Base-by-base conservation (phyloP, 2,329 filamentous ascomycete genomes). In the Aspergillus transmontanensis region DNA sequence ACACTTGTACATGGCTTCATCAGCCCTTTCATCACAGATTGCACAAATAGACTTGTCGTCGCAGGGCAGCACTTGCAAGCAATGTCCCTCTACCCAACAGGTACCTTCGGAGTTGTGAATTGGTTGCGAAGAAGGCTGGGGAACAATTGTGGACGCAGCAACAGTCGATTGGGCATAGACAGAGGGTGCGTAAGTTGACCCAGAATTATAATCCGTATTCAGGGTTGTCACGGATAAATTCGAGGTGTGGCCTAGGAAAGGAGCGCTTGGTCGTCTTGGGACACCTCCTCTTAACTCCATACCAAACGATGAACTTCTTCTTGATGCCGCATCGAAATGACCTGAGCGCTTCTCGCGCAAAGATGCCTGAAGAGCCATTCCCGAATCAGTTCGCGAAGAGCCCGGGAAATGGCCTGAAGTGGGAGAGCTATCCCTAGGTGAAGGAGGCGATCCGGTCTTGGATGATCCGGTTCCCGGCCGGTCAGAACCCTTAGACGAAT, bases 321-420 rank as follows among this genome's bases (percentile, higher is more conserved):
- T 87, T n/a, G 90, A 90, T 68, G 83, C 79, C 61, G 90, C 87
- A 72, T 95, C 91, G 69, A 98, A 97, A 75, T 97, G 93, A 1
- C 92, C 94, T 3, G 95, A 98, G 58, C 94, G 88, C 82, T 98
- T 99, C 79, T 98, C 95, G 36, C 93, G 89, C 62, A 99, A 82
- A 5, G 92, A 96, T 21, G 91, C 88, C 66, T 94, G 90, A 61
- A 97, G 82, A 41, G 92, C 91, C 77, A 95, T 96, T 1, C 93
- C 94, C 5, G 94, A 97, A 74, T 99, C 95, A 72, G 90, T 96
- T 19, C 93, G 87, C 6, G 93, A 96, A n/a, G 91, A 87, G 0
- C 86, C 86, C 4, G 91, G 90, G 74, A 96, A 97, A 69, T 87
- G 88, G 39, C 86, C 86, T 2, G 92, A 96, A 1, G 91, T 84